A percentile compares a stretch with the other conserved stretches of the same genome.
These are phyloP conservation scores for Oryza glaberrima DNA, from an alignment of 176 grass and related monocot genomes.

Conservation along the genomic window DNA sequence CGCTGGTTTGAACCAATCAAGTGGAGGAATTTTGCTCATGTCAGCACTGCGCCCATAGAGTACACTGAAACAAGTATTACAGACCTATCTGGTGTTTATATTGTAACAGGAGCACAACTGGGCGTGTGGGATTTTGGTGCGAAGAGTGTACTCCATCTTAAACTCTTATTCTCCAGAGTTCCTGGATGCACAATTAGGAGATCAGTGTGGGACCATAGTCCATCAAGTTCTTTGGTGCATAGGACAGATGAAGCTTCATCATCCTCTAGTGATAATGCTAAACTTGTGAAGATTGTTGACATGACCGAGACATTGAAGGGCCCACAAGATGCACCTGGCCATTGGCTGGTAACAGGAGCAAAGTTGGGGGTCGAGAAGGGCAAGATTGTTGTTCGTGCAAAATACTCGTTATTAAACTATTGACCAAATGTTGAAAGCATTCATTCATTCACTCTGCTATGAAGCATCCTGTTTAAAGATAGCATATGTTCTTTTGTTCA, in stretches of 20 bases:
- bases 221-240: conserved; percentile 42
- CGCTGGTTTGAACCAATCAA: conserved; percentile 99
- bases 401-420: conserved; percentile 99
- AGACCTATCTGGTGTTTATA: conserved; percentile 87
- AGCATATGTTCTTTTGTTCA: conserved; percentile 61
- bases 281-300: conserved; percentile 89
- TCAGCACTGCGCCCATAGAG: conserved; percentile 93
- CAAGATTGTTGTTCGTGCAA: conserved; percentile 85
- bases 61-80: conserved; percentile 84
- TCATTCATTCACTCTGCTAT: conserved; percentile 61
- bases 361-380: conserved; percentile 96
- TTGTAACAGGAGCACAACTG: conserved; percentile 94
- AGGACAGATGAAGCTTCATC: conserved; percentile 73
- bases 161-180: conserved; percentile 91
- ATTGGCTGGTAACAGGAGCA: conserved; percentile 94
- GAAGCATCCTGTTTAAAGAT: conserved; percentile 55
- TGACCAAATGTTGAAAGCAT: conserved; percentile 64
- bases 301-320: conserved; percentile 83
- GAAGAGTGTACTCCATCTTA: conserved; percentile 87
- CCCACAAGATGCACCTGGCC: conserved; percentile 84
- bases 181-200: conserved; percentile 98
- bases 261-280: conserved; percentile 70
- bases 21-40: conserved; percentile 97
- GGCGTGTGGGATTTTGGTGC: conserved; percentile 97
- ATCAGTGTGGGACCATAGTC: conserved; percentile 97